Conservation (phyloP, 192 early-diverging fungal genomes). For the Coemansia sp. region DNA sequence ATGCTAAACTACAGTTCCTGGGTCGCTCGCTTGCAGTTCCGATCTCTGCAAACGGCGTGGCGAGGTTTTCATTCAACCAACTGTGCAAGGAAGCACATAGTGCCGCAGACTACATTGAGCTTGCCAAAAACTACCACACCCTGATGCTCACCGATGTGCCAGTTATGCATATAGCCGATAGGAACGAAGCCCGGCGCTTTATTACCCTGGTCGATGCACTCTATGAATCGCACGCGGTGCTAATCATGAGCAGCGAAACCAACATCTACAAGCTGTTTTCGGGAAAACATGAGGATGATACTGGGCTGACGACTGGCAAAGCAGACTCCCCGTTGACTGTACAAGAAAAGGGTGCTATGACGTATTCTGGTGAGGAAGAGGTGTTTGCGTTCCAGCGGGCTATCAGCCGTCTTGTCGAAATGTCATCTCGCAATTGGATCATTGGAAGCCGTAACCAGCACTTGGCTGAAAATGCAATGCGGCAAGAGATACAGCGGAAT, state of each 20-base stretch:
- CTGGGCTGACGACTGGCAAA: not conserved
- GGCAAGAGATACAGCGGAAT: constrained; percentile 14
- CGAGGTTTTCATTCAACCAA: constrained; percentile 73
- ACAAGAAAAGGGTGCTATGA: constrained; percentile 13
- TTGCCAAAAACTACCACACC: constrained; percentile 72
- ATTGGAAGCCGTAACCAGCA: constrained; percentile 27
- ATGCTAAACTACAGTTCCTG: constrained; percentile 63
- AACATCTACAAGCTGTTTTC: constrained; percentile 70
- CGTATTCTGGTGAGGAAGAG: constrained; percentile 79
- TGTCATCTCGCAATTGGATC: constrained; percentile 82
- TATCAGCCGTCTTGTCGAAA: constrained; percentile 87
- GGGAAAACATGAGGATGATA: constrained; percentile 57
- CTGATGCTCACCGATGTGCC: constrained; percentile 80
- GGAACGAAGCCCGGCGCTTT: constrained; percentile 88
- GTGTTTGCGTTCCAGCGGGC: constrained; percentile 95
- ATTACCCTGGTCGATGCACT: constrained; percentile 93
- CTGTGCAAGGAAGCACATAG: constrained; percentile 75
- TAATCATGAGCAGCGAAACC: constrained; percentile 72
- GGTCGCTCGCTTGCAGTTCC: constrained; percentile 74
- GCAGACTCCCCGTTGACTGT: constrained; percentile 20
- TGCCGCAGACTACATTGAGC: constrained; percentile 88
- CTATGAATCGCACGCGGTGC: constrained; percentile 78
- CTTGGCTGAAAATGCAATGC: constrained; percentile 39
- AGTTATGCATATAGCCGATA: constrained; percentile 61
- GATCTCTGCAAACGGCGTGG: constrained; percentile 63